Percentiles rank a stretch among this genome's conserved stretches.
Conservation (phyloP, 2,329 filamentous ascomycete species). For the Mycosphaerelloides madeirae region DNA sequence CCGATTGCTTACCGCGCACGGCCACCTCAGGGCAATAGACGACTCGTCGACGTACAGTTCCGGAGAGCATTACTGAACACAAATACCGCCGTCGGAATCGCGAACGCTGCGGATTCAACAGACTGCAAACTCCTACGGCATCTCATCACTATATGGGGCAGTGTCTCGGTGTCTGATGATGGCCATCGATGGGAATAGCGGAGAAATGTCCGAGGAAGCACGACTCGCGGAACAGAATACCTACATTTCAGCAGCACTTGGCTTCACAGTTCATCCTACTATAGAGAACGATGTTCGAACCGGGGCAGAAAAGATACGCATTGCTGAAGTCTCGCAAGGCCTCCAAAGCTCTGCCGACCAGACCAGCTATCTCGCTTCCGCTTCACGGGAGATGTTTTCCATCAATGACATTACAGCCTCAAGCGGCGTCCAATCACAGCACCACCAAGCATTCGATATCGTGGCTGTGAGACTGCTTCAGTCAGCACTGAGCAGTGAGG, state of each 20-base stretch:
- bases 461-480: constrained; percentile 14
- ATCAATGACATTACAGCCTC: neutral
- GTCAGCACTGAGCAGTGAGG: constrained; percentile 7
- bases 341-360: neutral
- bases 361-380: neutral
- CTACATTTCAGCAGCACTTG: constrained; percentile 13
- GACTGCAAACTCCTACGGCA: too few relatives aligned
- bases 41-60: too few relatives aligned
- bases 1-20: too few relatives aligned
- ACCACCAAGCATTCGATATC: constrained; percentile 13
- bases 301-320: neutral
- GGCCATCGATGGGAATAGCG: neutral
- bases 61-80: too few relatives aligned
- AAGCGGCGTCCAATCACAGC: neutral
- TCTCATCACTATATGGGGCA: too few relatives aligned
- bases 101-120: too few relatives aligned
- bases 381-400: neutral
- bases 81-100: too few relatives aligned
- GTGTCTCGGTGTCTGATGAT: too few relatives aligned
- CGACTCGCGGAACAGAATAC: constrained; percentile 12
- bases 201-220: neutral
- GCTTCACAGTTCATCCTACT: constrained; percentile 14
- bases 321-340: constrained; percentile 12
- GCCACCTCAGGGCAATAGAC: too few relatives aligned
- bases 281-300: constrained; percentile 6